These are phyloP conservation scores for Chaetomiaceae sp. DNA, from an alignment of 2,329 filamentous ascomycete species.

Conservation along the genomic window DNA sequence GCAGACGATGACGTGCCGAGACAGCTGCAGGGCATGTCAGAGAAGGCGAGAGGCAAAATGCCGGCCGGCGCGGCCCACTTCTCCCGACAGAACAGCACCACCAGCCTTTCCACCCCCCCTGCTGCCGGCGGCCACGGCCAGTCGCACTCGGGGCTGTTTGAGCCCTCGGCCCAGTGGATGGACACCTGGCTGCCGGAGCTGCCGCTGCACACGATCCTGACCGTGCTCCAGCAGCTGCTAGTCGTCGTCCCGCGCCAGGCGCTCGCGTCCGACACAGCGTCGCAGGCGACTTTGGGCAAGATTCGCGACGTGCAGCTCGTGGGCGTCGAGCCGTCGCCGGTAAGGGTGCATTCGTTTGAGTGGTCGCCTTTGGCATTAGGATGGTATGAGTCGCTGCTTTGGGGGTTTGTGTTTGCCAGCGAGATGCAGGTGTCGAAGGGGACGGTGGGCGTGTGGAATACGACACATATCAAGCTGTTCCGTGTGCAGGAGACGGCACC, in stretches of 20 bases:
- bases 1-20: conserved; percentile 75
- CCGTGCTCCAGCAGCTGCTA: conserved; percentile 64
- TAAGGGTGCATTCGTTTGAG: conserved; percentile 84
- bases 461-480: conserved; percentile 83
- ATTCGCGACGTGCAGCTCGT: conserved; percentile 61
- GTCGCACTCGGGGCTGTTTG: conserved; percentile 60
- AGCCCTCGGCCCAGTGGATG: conserved; percentile 79
- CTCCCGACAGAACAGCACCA: conserved; percentile 84
- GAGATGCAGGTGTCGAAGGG: conserved; percentile 86
- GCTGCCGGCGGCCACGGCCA: no score
- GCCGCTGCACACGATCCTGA: conserved; percentile 80
- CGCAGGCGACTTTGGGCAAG: conserved; percentile 45
- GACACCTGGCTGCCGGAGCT: conserved; percentile 91
- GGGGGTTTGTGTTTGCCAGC: conserved; percentile 86
- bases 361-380: conserved; percentile 87
- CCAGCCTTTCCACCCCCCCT: conserved; percentile 66
- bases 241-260: conserved; percentile 52
- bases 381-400: conserved; percentile 93
- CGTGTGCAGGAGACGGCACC: conserved; percentile 80
- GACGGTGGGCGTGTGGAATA: conserved; percentile 90
- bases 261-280: conserved; percentile 39
- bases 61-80: conserved; percentile 78
- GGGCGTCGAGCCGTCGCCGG: conserved; percentile 68
- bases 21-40: conserved; percentile 88
- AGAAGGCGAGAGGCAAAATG: conserved; percentile 95